Base-by-base conservation (phyloP, 78 protist genomes). In the Trichosphaerium sp. region DNA sequence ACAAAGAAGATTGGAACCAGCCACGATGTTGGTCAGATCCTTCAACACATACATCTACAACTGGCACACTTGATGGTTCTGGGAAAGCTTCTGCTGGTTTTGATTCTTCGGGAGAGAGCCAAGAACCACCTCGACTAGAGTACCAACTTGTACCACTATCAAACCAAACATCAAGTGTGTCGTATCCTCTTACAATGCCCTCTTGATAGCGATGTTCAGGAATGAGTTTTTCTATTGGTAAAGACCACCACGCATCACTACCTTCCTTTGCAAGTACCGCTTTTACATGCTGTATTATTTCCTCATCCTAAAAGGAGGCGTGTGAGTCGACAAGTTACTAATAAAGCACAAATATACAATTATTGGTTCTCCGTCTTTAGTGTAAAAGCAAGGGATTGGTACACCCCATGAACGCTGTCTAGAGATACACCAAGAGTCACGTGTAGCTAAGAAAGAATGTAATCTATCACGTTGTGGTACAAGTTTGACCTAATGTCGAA, bases 111-210 rank as follows among this genome's bases (percentile, higher is more conserved):
- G 67, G 10, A 26, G 23, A 6, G 18, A 6, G 10, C 29, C 38
- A 28, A 80, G 72, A 4, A 51, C 25, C 10, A 32, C 31, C n/a
- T n/a, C n/a, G n/a, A n/a, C n/a, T n/a, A n/a, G n/a, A n/a, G n/a
- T n/a, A n/a, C 97, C 97, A 92, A 7, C 83, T 68, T 8, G 80
- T 41, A 54, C 97, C 97, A 52, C 84, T 69, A 49, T 92, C 97
- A 51, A 92, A 92, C 97, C 97, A 92, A 15, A 92, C 97, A 44
- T 92, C 97, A 89, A 92, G 75, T 18, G 97, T 92, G 71, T 92
- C 97, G n/a, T 15, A 59, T 11, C 94, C 94, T 10, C 58, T 71
- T 18, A 0, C 23, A n/a, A n/a, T n/a, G n/a, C n/a, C 85, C 25
- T 59, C 37, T 23, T 56, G 39, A 23, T 29, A 21, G 3, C n/a